Conservation (phyloP, 805 yeast genomes). For the Wickerhamomyces ciferrii region DNA sequence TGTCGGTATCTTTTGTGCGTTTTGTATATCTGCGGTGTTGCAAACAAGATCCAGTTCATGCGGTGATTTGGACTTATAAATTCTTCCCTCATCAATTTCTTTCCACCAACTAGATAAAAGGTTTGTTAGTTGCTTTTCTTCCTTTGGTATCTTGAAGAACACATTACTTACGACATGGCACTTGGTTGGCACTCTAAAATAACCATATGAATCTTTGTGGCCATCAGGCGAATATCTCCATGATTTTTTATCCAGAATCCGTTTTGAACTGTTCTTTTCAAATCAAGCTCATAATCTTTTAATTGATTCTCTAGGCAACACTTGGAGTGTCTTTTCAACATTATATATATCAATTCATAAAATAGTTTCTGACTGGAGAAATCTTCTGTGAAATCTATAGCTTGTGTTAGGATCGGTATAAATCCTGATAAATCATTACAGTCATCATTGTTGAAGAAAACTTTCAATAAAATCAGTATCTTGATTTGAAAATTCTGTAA, state of each 20-base stretch:
- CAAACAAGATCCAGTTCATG: not conserved
- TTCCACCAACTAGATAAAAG: slow-evolving; percentile 12
- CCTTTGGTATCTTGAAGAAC: not conserved
- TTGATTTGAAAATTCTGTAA: slow-evolving; percentile 12
- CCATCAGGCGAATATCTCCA: slow-evolving; percentile 14
- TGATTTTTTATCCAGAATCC: slow-evolving; percentile 29
- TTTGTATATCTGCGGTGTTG: not conserved
- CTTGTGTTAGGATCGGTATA: slow-evolving; percentile 31
- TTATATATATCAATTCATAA: slow-evolving; percentile 13
- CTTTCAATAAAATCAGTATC: slow-evolving; percentile 14
- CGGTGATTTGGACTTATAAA: slow-evolving; percentile 2
- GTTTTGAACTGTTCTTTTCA: slow-evolving; percentile 28
- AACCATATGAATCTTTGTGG: slow-evolving; percentile 21
- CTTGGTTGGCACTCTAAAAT: slow-evolving; percentile 13
- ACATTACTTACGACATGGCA: slow-evolving; percentile 7
- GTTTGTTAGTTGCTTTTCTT: not conserved
- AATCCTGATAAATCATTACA: slow-evolving; percentile 28
- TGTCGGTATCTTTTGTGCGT: not conserved
- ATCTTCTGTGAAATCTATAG: slow-evolving; percentile 22
- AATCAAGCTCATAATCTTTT: slow-evolving; percentile 16
- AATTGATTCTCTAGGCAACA: slow-evolving; percentile 33
- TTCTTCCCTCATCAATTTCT: slow-evolving; percentile 17
- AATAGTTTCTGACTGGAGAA: slow-evolving; percentile 17
- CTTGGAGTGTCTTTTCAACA: slow-evolving; percentile 21
- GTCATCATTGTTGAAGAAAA: slow-evolving; percentile 10